Percentiles rank a stretch among this genome's conserved stretches.
These are phyloP conservation scores for Sanghuangporus baumii DNA, from an alignment of 1,284 basidiomycete species.

Conservation along the genomic window DNA sequence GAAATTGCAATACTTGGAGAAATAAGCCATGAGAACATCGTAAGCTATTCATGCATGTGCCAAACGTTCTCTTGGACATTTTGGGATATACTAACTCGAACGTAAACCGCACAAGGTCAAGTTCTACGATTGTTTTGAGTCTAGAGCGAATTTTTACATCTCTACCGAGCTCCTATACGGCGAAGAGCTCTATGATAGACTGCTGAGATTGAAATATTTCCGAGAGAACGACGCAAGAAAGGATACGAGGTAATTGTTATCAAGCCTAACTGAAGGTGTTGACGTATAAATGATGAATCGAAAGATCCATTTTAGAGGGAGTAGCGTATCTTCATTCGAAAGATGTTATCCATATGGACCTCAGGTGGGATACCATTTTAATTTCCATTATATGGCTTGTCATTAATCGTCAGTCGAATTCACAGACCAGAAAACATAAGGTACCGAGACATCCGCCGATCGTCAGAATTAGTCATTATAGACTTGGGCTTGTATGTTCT, in stretches of 20 bases:
- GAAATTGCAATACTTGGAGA: not conserved
- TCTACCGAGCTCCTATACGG: not conserved
- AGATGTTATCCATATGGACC: constrained; percentile 1
- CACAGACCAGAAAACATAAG: not conserved
- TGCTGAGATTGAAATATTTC: not conserved
- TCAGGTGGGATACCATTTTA: not conserved
- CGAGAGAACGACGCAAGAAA: not conserved
- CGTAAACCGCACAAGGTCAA: not conserved
- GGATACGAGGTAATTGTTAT: not conserved
- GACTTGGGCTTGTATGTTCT: not conserved
- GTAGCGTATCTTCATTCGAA: not conserved
- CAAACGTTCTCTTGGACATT: not conserved
- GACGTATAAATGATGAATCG: not conserved
- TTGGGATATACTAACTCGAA: not conserved
- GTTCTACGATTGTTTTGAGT: constrained; percentile 6
- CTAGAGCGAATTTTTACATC: not conserved
- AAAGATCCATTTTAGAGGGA: not conserved
- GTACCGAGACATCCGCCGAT: not conserved
- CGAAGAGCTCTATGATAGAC: not conserved
- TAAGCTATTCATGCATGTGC: not conserved
- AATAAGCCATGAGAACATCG: not conserved
- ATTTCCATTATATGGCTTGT: not conserved
- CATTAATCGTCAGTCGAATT: not conserved
- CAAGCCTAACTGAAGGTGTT: not conserved
- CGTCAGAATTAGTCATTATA: not conserved